Evolutionary conservation across 768 basidiomycete genomes (phyloP), one percentile per base, ranked within the genome.

Genomic region (Lentinus brumalis): DNA sequence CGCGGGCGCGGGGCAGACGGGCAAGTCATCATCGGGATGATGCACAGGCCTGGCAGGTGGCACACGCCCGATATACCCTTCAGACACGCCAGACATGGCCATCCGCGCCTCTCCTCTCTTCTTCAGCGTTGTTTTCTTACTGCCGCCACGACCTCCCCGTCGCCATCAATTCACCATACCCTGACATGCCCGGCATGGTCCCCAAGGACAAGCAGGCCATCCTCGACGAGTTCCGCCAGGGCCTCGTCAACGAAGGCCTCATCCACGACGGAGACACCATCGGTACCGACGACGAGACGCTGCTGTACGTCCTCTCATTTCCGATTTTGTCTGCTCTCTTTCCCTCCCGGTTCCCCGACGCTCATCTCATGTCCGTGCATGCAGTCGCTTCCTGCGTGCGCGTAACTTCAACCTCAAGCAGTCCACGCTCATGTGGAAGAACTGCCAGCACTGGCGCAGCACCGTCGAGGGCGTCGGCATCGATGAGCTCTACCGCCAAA

Each of bases 381-480:
- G n/a, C 63, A 91, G 89, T 57, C 84, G 89, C n/a, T 92, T 91
- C 67, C 72, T 92, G n/a, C 83, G 86, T 39, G 89, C 89, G 10
- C 85, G 89, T 3, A 84, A 84, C 62, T 90, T 84, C 66, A 80
- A 85, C 67, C 60, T 88, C 12, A 75, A 71, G 39, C 81, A 84
- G 50, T 73, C 88, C 0, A 88, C 86, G 71, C 79, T 74, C 60
- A 91, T 90, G 89, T 74, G 91, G 44, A 72, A 70, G 55, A 83
- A 87, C 50, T 88, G 86, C 61, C 86, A 88, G 63, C 73, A 83
- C 12, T 92, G 89, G 89, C 79, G 89, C 16, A 77, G 78, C 70
- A 84, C 82, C 0, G 86, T 86, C 8, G 81, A 83, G 40, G 86
- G 83, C 38, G 73, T 82, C 9, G 89, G 89, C 15, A 82, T 91